These are phyloP conservation scores for Vanrija humicola DNA, from an alignment of 1,284 basidiomycete species.

Conservation along the genomic window DNA sequence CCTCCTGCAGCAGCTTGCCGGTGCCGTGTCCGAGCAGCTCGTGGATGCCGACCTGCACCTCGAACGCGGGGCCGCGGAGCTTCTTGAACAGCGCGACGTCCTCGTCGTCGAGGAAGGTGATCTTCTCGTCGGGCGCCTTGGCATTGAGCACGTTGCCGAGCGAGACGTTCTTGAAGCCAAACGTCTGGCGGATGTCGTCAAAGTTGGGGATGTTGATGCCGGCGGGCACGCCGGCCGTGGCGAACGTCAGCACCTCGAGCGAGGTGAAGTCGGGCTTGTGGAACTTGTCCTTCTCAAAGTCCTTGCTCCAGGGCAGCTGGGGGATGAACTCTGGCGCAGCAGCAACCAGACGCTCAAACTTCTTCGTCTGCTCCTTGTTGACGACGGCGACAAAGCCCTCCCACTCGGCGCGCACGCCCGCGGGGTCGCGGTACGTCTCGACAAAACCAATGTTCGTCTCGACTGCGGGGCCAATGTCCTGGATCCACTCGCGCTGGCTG, in stretches of 20 bases:
- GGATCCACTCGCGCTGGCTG: conserved; percentile 73
- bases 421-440: conserved; percentile 59
- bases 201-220: conserved; percentile 12
- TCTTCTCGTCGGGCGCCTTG: conserved; percentile 20
- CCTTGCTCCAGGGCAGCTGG: conserved; percentile 72
- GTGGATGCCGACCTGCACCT: conserved; percentile 23
- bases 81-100: conserved; percentile 12
- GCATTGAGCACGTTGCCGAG: conserved; percentile 20
- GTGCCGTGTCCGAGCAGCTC: conserved; percentile 20
- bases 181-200: conserved; percentile 13
- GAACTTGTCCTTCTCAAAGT: conserved; percentile 68
- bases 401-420: conserved; percentile 63
- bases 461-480: conserved; percentile 78
- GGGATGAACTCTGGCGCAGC: conserved; percentile 71
- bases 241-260: conserved; percentile 26
- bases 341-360: conserved; percentile 71
- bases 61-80: conserved; percentile 17
- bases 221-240: conserved; percentile 16
- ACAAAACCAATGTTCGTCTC: conserved; percentile 55
- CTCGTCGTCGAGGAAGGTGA: conserved; percentile 13
- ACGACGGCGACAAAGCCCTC: conserved; percentile 86
- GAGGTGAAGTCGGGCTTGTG: conserved; percentile 76
- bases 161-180: conserved; percentile 20
- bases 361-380: conserved; percentile 71
- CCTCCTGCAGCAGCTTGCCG: conserved; percentile 16